Evolutionary conservation across 208 protist genomes (phyloP), one percentile per base, ranked within the genome.

Genomic region (Wallacemonas sp.): DNA sequence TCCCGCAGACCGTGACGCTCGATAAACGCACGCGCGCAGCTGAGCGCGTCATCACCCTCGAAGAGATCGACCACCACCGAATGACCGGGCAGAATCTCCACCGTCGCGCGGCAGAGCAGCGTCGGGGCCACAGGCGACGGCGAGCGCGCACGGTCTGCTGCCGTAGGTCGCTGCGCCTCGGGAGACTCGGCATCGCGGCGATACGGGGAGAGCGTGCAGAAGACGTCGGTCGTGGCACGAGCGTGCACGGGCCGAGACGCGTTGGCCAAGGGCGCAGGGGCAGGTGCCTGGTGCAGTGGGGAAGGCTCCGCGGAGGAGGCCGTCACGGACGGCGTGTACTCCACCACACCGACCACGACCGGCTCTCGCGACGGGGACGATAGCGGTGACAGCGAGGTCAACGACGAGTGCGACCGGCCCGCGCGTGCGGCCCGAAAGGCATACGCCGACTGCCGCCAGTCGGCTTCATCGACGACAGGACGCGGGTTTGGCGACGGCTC

Each of bases 151-250:
- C 38, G 14, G 38, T 42, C 38, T 42, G 38, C 7, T 14, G 38
- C 7, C 10, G 38, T 14, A 42, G 38, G 38, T 42, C 38, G 14
- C 38, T 7, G 45, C 45, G 18, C 45, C 16, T 16, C 45, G 16
- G 18, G 45, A 10, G 45, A 50, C 10, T 8, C 45, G 11, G 45
- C 7, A 50, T 18, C 10, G 16, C 50, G 4, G 29, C 65, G 62
- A 68, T 67, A 80, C 18, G 63, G 33, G 28, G 59, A 52, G 1
- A 80, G 44, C 26, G 74, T 76, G 61, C 72, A 80, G 46, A 80
- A 66, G 3, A n/a, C n/a, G n/a, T n/a, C n/a, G n/a, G n/a, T n/a
- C n/a, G n/a, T n/a, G n/a, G n/a, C n/a, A n/a, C n/a, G n/a, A n/a
- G n/a, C n/a, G n/a, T n/a, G n/a, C n/a, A n/a, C n/a, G n/a, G n/a